phyloP scores from a whole-genome alignment of 352 stramenopile genomes.

The Phytophthora kernoviae region DNA sequence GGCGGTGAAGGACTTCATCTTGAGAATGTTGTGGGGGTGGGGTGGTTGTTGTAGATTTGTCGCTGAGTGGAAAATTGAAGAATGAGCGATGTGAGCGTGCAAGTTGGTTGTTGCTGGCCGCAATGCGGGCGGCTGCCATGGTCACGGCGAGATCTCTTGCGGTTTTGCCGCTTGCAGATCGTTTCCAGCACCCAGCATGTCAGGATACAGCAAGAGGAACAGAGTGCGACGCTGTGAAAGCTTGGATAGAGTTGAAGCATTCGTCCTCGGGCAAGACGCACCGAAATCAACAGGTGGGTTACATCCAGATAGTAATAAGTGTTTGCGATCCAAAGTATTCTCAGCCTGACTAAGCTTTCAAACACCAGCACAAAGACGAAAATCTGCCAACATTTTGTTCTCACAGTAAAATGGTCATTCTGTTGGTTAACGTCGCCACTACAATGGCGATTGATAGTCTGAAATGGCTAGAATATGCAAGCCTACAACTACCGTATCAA shows the following conservation, averaged over 20 bases:
- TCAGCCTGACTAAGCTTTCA: background rate
- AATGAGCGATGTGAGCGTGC: constrained; percentile 19
- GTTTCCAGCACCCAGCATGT: constrained; percentile 11
- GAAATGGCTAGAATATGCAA: constrained; percentile 25
- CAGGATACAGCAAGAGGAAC: constrained; percentile 18
- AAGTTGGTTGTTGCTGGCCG: too few relatives aligned
- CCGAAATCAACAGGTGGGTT: background rate
- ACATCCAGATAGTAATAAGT: too few relatives aligned
- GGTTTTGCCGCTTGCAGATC: background rate
- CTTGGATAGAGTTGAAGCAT: constrained; percentile 1
- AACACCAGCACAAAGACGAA: constrained; percentile 10
- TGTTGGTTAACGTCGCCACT: constrained; percentile 4
- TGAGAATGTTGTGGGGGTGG: constrained; percentile 11
- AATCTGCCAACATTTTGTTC: constrained; percentile 25
- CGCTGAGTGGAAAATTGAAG: constrained; percentile 40
- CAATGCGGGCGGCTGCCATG: constrained; percentile 7
- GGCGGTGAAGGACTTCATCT: constrained; percentile 34
- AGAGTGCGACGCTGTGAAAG: constrained; percentile 3
- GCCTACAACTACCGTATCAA: constrained; percentile 17
- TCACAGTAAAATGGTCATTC: constrained; percentile 15
- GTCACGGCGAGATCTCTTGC: constrained; percentile 11
- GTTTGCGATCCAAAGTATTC: too few relatives aligned
- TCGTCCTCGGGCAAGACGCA: too few relatives aligned
- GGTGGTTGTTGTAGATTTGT: constrained; percentile 29
- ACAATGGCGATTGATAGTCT: background rate